Evolutionary conservation across 805 yeast genomes (phyloP).

Genomic region (Metschnikowia continentalis): DNA sequence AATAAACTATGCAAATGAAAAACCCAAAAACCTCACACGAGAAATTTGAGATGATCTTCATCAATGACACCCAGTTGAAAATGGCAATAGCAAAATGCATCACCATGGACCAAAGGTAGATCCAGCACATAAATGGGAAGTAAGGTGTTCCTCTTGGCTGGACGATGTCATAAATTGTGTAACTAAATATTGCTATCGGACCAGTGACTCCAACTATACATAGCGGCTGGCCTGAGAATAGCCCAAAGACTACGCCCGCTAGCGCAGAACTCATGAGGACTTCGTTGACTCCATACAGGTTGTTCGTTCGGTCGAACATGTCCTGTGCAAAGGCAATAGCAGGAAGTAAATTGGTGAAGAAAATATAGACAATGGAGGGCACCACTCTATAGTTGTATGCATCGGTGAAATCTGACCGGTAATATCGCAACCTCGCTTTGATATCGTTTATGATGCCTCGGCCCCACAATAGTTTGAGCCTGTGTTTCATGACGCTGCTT

Average conservation of each 20-base stretch:
- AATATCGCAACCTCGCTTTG: conserved; percentile 55
- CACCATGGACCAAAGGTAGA: conserved; percentile 85
- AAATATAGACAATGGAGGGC: conserved; percentile 78
- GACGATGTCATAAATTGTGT: conserved; percentile 77
- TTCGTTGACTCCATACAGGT: conserved; percentile 89
- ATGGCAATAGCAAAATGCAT: conserved; percentile 73
- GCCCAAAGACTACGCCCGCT: conserved; percentile 86
- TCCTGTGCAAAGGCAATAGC: conserved; percentile 96
- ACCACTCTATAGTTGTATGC: conserved; percentile 81
- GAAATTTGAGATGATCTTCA: conserved; percentile 70
- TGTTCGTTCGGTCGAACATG: conserved; percentile 87
- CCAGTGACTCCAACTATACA: conserved; percentile 98
- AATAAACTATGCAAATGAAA: conserved; percentile 81
- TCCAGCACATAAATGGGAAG: conserved; percentile 95
- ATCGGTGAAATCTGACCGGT: conserved; percentile 75
- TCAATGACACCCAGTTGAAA: conserved; percentile 59
- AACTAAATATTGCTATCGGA: conserved; percentile 87
- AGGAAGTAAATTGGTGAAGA: conserved; percentile 86
- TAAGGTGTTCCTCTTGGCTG: conserved; percentile 51
- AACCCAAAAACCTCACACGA: conserved; percentile 93
- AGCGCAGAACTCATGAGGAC: conserved; percentile 77
- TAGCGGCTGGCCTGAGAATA: conserved; percentile 84
- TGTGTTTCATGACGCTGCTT: not conserved
- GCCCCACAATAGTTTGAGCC: conserved; percentile 22
- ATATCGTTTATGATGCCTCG: conserved; percentile 55